A percentile compares a stretch with the other conserved stretches of the same genome.
Evolutionary conservation across 2,329 filamentous ascomycete species (phyloP).

Genomic region (Balansia obtecta): DNA sequence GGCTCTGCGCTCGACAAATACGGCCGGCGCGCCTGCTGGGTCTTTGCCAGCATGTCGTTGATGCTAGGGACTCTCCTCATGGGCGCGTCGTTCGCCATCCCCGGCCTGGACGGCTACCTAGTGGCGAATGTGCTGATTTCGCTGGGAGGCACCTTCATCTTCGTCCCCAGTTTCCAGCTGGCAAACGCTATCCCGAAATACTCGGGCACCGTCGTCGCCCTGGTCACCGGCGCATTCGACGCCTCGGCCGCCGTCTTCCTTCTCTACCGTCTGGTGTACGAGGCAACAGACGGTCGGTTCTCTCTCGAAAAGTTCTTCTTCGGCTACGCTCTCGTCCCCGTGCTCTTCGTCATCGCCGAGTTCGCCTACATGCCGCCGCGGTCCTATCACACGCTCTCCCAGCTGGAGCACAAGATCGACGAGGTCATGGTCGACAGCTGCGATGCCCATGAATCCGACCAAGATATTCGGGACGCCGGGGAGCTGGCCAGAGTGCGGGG

Average conservation of each 20-base stretch:
- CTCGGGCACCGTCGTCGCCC: constrained; percentile 67
- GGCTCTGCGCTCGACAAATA: constrained; percentile 75
- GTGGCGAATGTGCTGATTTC: constrained; percentile 65
- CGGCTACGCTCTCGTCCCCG: background rate
- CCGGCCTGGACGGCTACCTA: constrained; percentile 63
- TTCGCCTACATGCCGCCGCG: background rate
- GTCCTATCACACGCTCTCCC: background rate
- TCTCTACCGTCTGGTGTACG: constrained; percentile 58
- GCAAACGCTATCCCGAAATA: constrained; percentile 71
- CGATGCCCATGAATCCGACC: background rate
- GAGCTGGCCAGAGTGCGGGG: background rate
- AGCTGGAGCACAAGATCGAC: background rate
- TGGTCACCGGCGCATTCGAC: constrained; percentile 74
- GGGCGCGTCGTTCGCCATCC: constrained; percentile 29
- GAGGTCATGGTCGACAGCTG: background rate
- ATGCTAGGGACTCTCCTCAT: constrained; percentile 59
- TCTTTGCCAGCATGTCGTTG: constrained; percentile 57
- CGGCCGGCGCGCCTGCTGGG: constrained; percentile 64
- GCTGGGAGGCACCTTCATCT: constrained; percentile 65
- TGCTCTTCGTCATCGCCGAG: background rate
- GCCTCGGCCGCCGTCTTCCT: constrained; percentile 70
- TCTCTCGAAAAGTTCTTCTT: background rate
- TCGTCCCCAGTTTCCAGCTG: constrained; percentile 73
- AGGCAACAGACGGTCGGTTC: constrained; percentile 31
- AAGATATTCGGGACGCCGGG: background rate